phyloP scores from a whole-genome alignment of 164 flowering plant genomes.

The Magnolia kwangsiensis region DNA sequence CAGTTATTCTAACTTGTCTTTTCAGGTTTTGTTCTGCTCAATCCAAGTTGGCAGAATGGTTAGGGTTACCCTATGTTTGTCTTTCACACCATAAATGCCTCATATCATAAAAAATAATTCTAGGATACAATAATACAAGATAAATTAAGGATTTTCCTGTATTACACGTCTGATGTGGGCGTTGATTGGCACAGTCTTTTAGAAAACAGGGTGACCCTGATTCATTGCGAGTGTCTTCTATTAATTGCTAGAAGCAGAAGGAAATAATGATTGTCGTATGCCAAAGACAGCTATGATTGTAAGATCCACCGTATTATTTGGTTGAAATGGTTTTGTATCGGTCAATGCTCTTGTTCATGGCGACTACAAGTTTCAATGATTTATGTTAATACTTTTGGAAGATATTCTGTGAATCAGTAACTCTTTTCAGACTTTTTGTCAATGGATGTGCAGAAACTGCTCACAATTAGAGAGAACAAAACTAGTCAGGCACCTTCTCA shows the following conservation, averaged over 20 bases:
- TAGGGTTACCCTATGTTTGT: neutral
- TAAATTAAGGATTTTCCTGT: neutral
- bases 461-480: constrained; percentile 35
- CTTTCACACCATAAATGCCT: too few species aligned
- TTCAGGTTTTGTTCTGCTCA: too few species aligned
- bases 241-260: neutral
- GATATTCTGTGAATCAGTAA: neutral
- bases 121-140: neutral
- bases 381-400: constrained; percentile 1
- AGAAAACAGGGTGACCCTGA: neutral
- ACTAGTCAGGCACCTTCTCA: constrained; percentile 53
- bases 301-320: neutral
- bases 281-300: neutral
- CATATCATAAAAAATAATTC: neutral
- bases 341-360: neutral
- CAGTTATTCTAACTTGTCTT: too few species aligned
- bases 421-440: constrained; percentile 20
- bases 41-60: neutral
- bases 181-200: neutral
- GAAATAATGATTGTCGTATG: neutral
- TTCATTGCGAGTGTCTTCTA: neutral
- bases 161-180: neutral
- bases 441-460: constrained; percentile 27
- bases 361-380: neutral
- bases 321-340: neutral